Percentiles rank a stretch among this genome's conserved stretches.
phyloP scores from a whole-genome alignment of 1,139 yeast species.

The Blastobotrys elegans region DNA sequence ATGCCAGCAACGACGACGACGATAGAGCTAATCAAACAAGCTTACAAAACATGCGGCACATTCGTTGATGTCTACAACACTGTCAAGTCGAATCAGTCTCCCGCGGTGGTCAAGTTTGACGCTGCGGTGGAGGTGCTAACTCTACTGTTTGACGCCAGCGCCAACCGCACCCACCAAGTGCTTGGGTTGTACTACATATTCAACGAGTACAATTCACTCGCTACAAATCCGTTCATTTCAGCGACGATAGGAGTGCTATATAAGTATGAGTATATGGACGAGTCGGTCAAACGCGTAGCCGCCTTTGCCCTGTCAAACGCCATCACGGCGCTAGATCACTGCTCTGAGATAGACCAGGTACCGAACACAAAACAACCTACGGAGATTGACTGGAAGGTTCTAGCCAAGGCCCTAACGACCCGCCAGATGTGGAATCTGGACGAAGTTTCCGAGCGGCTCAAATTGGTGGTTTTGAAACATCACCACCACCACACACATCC shows the following conservation, averaged over 20 bases:
- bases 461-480: background rate
- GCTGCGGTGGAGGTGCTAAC: background rate
- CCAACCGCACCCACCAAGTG: background rate
- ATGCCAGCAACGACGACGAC: no score
- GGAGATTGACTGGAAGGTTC: background rate
- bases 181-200: background rate
- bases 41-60: no score
- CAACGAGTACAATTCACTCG: background rate
- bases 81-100: no score
- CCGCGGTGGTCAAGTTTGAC: background rate
- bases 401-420: background rate
- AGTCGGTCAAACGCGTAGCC: background rate
- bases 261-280: no score
- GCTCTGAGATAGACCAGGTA: no score
- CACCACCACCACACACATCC: background rate
- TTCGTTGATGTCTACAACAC: no score
- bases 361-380: background rate
- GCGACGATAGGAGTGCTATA: no score
- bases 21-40: no score
- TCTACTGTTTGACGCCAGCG: background rate
- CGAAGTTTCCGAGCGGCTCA: background rate
- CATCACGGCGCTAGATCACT: no score
- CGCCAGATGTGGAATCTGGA: no score
- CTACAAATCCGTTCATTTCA: background rate
- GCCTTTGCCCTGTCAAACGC: background rate